phyloP scores from a whole-genome alignment of 2,329 filamentous ascomycete species.

The Biscogniauxia sp. region DNA sequence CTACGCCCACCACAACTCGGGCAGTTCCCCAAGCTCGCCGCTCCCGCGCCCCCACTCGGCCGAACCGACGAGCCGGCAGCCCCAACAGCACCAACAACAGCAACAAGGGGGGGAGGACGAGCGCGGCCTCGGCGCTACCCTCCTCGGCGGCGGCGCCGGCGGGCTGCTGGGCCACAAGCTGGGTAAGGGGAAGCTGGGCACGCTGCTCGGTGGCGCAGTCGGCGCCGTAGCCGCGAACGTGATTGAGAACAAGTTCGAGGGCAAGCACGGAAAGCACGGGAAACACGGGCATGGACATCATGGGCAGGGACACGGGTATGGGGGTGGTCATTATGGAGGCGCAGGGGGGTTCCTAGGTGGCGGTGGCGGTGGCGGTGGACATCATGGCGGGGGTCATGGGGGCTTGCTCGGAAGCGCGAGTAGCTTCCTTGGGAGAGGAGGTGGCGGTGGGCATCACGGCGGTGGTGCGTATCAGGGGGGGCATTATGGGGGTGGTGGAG shows the following conservation, averaged over 20 bases:
- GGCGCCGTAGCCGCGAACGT: constrained; percentile 56
- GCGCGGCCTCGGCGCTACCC: constrained; percentile 52
- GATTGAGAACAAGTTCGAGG: constrained; percentile 44
- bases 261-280: constrained; percentile 33
- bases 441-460: no score
- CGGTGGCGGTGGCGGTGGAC: constrained; percentile 12
- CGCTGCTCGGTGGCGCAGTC: constrained; percentile 49
- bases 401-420: no score
- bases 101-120: constrained; percentile 42
- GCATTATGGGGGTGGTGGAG: constrained; percentile 3
- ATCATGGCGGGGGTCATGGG: constrained; percentile 1
- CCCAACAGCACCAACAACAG: constrained; percentile 7
- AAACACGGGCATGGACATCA: constrained; percentile 18
- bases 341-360: constrained; percentile 20
- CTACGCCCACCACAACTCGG: constrained; percentile 6
- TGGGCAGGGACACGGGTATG: constrained; percentile 7
- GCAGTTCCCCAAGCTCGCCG: constrained; percentile 1
- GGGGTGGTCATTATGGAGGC: constrained; percentile 8
- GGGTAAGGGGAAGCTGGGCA: constrained; percentile 52
- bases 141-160: constrained; percentile 52
- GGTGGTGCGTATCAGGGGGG: constrained; percentile 5
- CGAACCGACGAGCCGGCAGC: constrained; percentile 19
- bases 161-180: constrained; percentile 54
- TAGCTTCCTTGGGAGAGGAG: constrained; percentile 5
- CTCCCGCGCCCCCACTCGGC: constrained; percentile 28